Evolutionary conservation across 148 eudicot species (phyloP).

Genomic region (Drosera capensis): DNA sequence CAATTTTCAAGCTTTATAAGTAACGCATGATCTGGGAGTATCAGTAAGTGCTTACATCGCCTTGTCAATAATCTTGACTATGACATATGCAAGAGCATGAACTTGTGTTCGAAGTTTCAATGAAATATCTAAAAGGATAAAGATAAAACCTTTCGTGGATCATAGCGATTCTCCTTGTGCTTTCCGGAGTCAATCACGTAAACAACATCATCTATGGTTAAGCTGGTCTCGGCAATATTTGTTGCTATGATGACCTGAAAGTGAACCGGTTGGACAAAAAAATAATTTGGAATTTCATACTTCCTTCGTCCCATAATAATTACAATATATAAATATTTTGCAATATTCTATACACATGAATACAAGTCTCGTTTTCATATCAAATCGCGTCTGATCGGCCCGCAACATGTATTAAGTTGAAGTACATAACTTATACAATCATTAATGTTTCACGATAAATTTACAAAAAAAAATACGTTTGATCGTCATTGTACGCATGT

Average conservation of each 20-base stretch:
- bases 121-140: not conserved
- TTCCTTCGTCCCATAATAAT: not conserved
- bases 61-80: no score
- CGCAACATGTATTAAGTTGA: no score
- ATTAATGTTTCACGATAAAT: no score
- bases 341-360: no score
- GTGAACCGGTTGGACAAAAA: not conserved
- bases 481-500: no score
- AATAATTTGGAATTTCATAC: not conserved
- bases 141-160: slow-evolving; percentile 71
- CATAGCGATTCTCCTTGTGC: slow-evolving; percentile 96
- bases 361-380: no score
- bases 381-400: no score
- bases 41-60: no score
- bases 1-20: no score
- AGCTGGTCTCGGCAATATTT: slow-evolving; percentile 97
- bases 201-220: slow-evolving; percentile 95
- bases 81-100: not conserved
- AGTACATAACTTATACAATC: no score
- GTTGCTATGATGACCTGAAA: slow-evolving; percentile 85
- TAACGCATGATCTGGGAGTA: not conserved
- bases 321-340: no score
- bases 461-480: no score
- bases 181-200: slow-evolving; percentile 89
- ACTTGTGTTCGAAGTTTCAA: not conserved